phyloP scores from a whole-genome alignment of 148 eudicot genomes.

The Amaranthus cruentus region DNA sequence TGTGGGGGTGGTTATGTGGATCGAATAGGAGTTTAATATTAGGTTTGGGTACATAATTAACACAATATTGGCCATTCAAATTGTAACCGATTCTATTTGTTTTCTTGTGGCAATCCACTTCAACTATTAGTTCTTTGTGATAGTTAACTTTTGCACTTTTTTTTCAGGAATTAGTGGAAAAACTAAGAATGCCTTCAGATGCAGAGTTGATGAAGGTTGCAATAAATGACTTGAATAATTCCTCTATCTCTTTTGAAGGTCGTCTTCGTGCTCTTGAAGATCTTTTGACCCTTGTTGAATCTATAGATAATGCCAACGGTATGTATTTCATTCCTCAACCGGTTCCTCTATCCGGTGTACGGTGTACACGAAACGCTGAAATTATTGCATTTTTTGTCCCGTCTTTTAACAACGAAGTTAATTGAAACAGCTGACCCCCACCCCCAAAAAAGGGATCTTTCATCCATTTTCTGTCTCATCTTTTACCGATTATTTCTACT shows the following conservation, averaged over 20 bases:
- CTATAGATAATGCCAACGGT: constrained; percentile 93
- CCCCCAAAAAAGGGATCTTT: too few relatives aligned
- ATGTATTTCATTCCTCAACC: constrained; percentile 11
- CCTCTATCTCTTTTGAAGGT: constrained; percentile 60
- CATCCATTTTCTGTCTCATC: neutral
- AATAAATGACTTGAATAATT: constrained; percentile 76
- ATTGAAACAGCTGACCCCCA: neutral
- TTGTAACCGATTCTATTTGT: neutral
- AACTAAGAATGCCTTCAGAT: constrained; percentile 80
- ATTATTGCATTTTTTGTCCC: neutral
- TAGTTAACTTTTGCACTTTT: neutral
- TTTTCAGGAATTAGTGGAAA: constrained; percentile 76
- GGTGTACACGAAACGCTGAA: neutral
- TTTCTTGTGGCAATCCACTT: constrained; percentile 3
- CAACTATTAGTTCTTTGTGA: neutral
- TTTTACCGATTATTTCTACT: neutral
- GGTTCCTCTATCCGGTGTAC: neutral
- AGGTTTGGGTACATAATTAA: too few relatives aligned
- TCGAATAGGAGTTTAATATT: too few relatives aligned
- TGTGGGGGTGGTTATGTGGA: too few relatives aligned
- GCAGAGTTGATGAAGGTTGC: constrained; percentile 85
- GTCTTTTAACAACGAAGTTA: neutral
- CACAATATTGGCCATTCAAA: neutral
- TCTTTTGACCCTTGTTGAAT: constrained; percentile 83
- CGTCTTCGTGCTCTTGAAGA: constrained; percentile 75